Base-by-base conservation (phyloP, 208 protist genomes). In the Vickermania spadyakhi region DNA sequence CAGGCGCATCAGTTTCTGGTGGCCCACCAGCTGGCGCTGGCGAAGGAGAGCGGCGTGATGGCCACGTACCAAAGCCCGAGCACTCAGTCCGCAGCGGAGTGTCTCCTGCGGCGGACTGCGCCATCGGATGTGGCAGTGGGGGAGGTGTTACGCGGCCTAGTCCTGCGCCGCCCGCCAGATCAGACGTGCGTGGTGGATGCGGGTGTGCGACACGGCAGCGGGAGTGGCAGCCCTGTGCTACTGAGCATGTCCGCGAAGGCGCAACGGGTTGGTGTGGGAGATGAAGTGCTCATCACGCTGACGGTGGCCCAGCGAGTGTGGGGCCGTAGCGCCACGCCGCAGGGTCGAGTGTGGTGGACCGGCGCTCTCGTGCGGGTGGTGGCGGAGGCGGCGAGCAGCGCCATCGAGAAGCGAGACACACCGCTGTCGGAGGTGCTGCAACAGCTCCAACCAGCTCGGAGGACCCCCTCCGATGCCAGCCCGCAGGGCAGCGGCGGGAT, bases 231-330 rank as follows among this genome's bases (percentile, higher is more conserved):
- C 11, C 11, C 36, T 7, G 36, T 45, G 58, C 61, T 25, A 55
- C 56, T 0, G 55, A 52, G 22, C 54, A 72, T 57, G 60, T 76
- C 54, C 56, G 58, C 1, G 31, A 26, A 29, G 56, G 62, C 23
- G 54, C 64, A n/a, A 60, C 73, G 26, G 28, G 81, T 84, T 36
- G 31, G 31, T 1, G 52, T 73, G 3, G 78, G 85, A 11, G 79
- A 86, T 54, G 60, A 78, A 64, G 84, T 91, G 27, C 64, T 73
- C 58, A 76, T 91, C 65, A 69, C 72, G 56, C 31, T 91, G 3
- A 74, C 63, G 11, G 36, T 18, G 7, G 36, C 36, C 11, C 36
- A 7, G 36, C 36, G 36, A 7, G 11, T 18, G 11, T 18, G 36
- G 11, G 36, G 36, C 36, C 36, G 11, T 18, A 45, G 36, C 36